Evolutionary conservation across 331 rosid species (phyloP).

Genomic region (Stylosanthes scabra): DNA sequence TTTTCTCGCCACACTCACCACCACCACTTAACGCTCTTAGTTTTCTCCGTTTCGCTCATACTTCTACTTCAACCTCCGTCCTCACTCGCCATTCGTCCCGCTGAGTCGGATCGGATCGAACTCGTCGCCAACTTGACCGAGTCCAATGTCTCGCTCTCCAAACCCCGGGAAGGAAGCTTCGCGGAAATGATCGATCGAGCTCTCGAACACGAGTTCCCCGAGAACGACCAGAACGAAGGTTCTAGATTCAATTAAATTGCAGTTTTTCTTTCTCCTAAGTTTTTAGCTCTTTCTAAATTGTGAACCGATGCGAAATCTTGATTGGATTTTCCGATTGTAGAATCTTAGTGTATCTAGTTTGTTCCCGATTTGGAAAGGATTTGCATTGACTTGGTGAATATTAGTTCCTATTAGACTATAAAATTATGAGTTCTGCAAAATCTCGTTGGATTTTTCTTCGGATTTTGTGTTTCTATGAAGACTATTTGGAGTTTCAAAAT

Average conservation of each 20-base stretch:
- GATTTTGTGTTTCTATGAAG: neutral
- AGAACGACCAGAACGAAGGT: conserved; percentile 94
- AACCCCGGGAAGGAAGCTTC: conserved; percentile 79
- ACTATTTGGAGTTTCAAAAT: no score
- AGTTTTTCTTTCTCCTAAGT: no score
- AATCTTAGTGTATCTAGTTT: conserved; percentile 36
- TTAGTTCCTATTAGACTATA: neutral
- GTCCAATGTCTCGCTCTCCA: conserved; percentile 70
- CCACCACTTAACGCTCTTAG: conserved; percentile 35
- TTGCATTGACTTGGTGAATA: conserved; percentile 8
- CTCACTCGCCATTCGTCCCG: conserved; percentile 55
- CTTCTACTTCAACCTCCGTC: conserved; percentile 48
- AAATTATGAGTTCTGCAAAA: neutral
- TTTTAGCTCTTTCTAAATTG: no score
- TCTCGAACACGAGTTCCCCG: conserved; percentile 90
- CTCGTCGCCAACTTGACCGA: conserved; percentile 57
- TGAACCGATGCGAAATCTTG: no score
- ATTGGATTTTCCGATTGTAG: conserved; percentile 19
- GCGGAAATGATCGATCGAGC: conserved; percentile 97
- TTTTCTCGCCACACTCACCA: conserved; percentile 4
- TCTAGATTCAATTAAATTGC: neutral
- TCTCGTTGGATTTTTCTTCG: neutral
- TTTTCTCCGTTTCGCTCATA: conserved; percentile 41
- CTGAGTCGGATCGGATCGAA: conserved; percentile 66
- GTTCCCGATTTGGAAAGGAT: neutral